Base-by-base conservation (phyloP, 495 filamentous ascomycete species). In the Daldinia vernicosa region DNA sequence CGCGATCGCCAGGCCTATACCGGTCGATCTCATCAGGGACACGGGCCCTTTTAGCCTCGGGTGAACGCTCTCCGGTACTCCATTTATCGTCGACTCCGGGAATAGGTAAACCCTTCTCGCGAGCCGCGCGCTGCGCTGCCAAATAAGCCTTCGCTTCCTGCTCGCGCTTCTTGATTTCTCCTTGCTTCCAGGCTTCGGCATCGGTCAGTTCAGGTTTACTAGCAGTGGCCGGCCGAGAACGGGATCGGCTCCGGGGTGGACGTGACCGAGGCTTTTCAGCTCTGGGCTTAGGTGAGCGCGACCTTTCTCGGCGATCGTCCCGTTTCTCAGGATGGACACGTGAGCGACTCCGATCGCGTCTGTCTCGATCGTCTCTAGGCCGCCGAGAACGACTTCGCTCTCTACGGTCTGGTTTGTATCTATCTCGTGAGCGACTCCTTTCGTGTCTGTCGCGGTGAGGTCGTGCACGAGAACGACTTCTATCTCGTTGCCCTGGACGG, bases 121-220 rank as follows among this genome's bases (percentile, higher is more conserved):
- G 77, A 19, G 84, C 84, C 58, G 85, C 84, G 51, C 83, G 83
- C 54, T 85, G 83, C 5, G 82, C 84, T 8, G 84, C 84, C 15
- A 86, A 76, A 67, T 87, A 88, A 14, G 82, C 83, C 67, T 85
- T 87, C n/a, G 85, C 85, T 76, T 88, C 85, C 59, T 83, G 80
- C 63, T 87, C 85, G n/a, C 85, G 83, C 63, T 84, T 82, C 75
- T 82, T 85, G 53, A 85, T 82, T 70, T 86, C 84, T 40, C 79
- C 80, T 62, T 83, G 84, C 65, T 86, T 87, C 83, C 83, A 83
- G 2, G 79, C 81, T 74, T 83, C 83, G 30, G 75, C 72, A 35
- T 76, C 74, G 6, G 55, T 74, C 15, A 74, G 26, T 27, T 62
- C 59, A 28, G 57, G 60, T 28, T 73, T 75, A 52, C 63, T 76